Evolutionary conservation across 2,329 filamentous ascomycete species (phyloP).

Genomic region (Raffaelea ambrosiae): DNA sequence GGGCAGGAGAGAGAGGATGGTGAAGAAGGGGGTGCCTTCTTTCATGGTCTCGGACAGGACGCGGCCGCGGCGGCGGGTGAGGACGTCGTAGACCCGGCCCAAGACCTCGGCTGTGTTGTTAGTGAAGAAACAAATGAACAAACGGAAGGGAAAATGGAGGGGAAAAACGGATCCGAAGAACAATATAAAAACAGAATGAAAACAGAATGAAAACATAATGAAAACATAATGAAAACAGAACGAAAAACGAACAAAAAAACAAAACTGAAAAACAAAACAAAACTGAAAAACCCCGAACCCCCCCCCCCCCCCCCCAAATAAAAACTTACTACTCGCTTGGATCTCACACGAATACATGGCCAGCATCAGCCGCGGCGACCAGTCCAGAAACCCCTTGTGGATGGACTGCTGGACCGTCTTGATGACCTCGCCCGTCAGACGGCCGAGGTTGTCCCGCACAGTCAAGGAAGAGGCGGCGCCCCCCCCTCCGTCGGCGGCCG

Average conservation of each 20-base stretch:
- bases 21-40: slow-evolving; percentile 94
- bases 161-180: neutral
- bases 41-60: slow-evolving; percentile 89
- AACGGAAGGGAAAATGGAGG: neutral
- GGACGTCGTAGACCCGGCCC: slow-evolving; percentile 90
- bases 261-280: neutral
- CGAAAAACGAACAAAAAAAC: neutral
- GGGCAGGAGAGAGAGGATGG: slow-evolving; percentile 77
- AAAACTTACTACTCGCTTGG: slow-evolving; percentile 80
- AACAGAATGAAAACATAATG: neutral
- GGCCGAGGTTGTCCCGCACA: slow-evolving; percentile 56
- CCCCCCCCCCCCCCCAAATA: no score
- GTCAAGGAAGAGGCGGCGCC: slow-evolving; percentile 19
- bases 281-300: neutral
- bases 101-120: slow-evolving; percentile 68
- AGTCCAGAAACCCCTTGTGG: slow-evolving; percentile 80
- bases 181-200: neutral
- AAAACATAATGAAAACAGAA: neutral
- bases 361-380: slow-evolving; percentile 88
- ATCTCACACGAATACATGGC: slow-evolving; percentile 99
- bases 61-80: slow-evolving; percentile 84
- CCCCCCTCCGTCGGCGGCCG: neutral
- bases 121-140: neutral
- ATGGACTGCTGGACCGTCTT: slow-evolving; percentile 81
- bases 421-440: slow-evolving; percentile 88